These are phyloP conservation scores for Sporothrix sp. DNA, from an alignment of 2,329 filamentous ascomycete genomes.

Conservation along the genomic window DNA sequence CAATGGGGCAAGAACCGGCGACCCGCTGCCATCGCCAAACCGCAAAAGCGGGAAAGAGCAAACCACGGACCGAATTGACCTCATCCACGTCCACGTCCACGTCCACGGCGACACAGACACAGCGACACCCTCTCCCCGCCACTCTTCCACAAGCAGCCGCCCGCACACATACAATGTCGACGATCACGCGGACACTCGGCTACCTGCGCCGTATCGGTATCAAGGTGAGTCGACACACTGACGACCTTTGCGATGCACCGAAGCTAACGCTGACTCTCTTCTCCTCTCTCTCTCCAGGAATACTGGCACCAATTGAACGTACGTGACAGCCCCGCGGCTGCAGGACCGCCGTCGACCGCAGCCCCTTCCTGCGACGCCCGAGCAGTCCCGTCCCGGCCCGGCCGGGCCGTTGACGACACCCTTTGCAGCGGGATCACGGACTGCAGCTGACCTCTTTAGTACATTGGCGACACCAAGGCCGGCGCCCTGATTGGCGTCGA, in stretches of 20 bases:
- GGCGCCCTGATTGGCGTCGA: slow-evolving; percentile 78
- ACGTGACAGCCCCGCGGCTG: too few relatives aligned
- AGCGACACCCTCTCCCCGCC: background rate
- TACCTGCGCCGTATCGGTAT: slow-evolving; percentile 82
- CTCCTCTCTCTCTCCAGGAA: slow-evolving; percentile 48
- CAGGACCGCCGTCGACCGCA: too few relatives aligned
- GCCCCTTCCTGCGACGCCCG: too few relatives aligned
- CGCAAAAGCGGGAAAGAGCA: slow-evolving; percentile 4
- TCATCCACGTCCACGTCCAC: background rate
- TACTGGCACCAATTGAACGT: slow-evolving; percentile 89
- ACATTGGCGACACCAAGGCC: slow-evolving; percentile 81
- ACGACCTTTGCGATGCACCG: too few relatives aligned
- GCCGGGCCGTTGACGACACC: too few relatives aligned
- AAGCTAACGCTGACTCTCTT: slow-evolving; percentile 27
- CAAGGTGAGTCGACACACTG: slow-evolving; percentile 48
- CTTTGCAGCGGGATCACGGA: too few relatives aligned
- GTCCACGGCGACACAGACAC: background rate
- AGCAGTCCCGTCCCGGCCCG: too few relatives aligned
- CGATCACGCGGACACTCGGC: slow-evolving; percentile 71
- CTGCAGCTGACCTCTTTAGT: slow-evolving; percentile 29
- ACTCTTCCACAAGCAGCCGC: slow-evolving; percentile 26
- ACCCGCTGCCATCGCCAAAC: slow-evolving; percentile 3
- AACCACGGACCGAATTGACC: background rate
- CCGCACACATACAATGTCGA: slow-evolving; percentile 63
- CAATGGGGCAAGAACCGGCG: background rate